Evolutionary conservation across 1,284 basidiomycete species (phyloP).

Genomic region (Athelia psychrophila): DNA sequence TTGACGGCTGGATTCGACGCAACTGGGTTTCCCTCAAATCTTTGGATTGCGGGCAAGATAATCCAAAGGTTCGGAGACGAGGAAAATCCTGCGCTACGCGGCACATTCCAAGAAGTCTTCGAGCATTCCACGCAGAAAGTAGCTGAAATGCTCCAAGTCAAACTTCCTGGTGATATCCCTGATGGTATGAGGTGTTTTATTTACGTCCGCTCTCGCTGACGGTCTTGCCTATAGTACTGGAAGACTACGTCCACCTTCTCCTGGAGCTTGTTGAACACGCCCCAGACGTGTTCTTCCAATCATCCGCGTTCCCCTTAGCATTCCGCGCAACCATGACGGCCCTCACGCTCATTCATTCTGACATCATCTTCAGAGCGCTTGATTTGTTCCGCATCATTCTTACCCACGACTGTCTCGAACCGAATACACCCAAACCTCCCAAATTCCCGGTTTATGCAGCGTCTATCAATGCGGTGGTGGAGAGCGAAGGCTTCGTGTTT

Average conservation of each 20-base stretch:
- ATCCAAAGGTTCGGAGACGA: conserved; percentile 72
- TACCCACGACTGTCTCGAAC: conserved; percentile 66
- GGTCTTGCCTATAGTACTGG: conserved; percentile 73
- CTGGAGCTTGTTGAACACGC: conserved; percentile 65
- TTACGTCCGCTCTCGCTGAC: conserved; percentile 4
- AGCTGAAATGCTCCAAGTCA: conserved; percentile 63
- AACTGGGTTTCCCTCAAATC: conserved; percentile 84
- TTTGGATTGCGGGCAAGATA: conserved; percentile 93
- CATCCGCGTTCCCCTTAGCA: conserved; percentile 70
- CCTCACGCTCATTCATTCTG: conserved; percentile 77
- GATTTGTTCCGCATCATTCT: conserved; percentile 78
- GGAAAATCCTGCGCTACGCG: conserved; percentile 48
- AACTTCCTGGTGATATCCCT: conserved; percentile 70
- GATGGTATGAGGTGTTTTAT: conserved; percentile 58
- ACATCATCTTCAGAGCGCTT: conserved; percentile 79
- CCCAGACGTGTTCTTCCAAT: conserved; percentile 79
- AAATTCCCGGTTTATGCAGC: conserved; percentile 65
- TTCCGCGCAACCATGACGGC: conserved; percentile 76
- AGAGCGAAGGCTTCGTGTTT: conserved; percentile 75
- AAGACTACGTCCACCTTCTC: conserved; percentile 90
- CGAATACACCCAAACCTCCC: conserved; percentile 44
- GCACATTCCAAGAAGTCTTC: conserved; percentile 63
- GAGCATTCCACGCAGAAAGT: conserved; percentile 74
- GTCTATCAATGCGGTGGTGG: conserved; percentile 66
- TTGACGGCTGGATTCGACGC: conserved; percentile 80